phyloP scores from a whole-genome alignment of 257 asterid genomes.

The Solanum bukasovii region DNA sequence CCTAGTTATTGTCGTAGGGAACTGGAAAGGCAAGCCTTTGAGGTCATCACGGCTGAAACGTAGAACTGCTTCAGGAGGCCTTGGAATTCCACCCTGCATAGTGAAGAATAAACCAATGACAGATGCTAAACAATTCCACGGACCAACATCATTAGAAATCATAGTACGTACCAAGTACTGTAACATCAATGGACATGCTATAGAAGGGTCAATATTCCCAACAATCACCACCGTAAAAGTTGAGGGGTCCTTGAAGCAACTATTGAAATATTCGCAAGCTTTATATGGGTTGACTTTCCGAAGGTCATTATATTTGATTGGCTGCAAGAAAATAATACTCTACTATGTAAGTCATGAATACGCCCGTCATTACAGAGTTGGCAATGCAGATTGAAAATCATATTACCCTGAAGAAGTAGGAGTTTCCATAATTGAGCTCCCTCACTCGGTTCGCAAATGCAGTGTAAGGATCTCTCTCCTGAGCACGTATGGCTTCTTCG shows the following conservation, averaged over 20 bases:
- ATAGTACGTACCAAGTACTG: constrained; percentile 60
- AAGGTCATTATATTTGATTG: constrained; percentile 58
- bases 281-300: constrained; percentile 71
- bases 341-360: not conserved
- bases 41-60: constrained; percentile 79
- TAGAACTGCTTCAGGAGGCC: constrained; percentile 55
- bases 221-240: constrained; percentile 80
- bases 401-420: constrained; percentile 83
- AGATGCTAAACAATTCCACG: constrained; percentile 1
- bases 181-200: constrained; percentile 69
- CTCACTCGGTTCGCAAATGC: constrained; percentile 83
- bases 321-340: constrained; percentile 42
- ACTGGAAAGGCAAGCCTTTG: constrained; percentile 78
- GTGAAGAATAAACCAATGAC: constrained; percentile 4
- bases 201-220: constrained; percentile 80
- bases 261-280: constrained; percentile 78
- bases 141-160: constrained; percentile 1
- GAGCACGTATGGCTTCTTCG: constrained; percentile 93
- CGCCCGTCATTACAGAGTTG: not conserved
- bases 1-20: constrained; percentile 75
- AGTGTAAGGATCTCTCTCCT: constrained; percentile 90
- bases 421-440: constrained; percentile 91
- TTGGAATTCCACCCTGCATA: constrained; percentile 89
- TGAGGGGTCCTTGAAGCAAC: constrained; percentile 88
- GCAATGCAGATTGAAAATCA: not conserved